Conservation (phyloP, 2,329 filamentous ascomycete genomes). For the Xylariaceae sp. region DNA sequence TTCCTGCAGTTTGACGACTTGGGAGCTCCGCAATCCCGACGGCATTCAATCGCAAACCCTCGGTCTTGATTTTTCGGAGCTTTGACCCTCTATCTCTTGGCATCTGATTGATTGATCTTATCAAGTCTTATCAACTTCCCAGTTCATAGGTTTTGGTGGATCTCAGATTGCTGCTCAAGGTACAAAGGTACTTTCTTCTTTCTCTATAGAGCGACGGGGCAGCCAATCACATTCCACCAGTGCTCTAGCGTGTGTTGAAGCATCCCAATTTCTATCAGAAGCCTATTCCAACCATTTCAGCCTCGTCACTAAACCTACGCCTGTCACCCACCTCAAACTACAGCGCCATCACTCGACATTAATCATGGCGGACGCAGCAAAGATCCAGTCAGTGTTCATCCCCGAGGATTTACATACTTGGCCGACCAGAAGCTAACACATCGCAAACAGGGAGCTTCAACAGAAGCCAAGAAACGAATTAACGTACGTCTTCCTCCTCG, state of each 20-base stretch:
- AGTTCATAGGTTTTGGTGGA: neutral
- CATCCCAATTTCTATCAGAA: neutral
- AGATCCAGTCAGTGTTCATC: constrained; percentile 64
- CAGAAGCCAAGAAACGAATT: constrained; percentile 85
- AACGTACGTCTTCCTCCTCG: constrained; percentile 67
- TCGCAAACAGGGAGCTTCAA: constrained; percentile 67
- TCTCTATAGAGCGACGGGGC: too few relatives aligned
- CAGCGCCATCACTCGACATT: constrained; percentile 10
- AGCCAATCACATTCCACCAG: neutral
- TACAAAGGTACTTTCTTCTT: too few relatives aligned
- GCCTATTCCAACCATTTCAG: constrained; percentile 11
- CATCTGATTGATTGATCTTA: too few relatives aligned
- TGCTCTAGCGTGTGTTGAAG: neutral
- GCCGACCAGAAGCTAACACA: neutral
- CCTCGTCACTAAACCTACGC: constrained; percentile 12
- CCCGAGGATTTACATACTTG: neutral
- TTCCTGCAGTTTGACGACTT: neutral
- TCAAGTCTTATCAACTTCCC: too few relatives aligned
- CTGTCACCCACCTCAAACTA: constrained; percentile 1
- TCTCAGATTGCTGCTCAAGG: too few relatives aligned
- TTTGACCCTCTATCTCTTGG: constrained; percentile 1
- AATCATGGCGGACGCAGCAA: constrained; percentile 40
- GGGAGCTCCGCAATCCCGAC: constrained; percentile 4
- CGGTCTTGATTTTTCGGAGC: constrained; percentile 20
- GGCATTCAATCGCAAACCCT: constrained; percentile 7